phyloP scores from a whole-genome alignment of 768 basidiomycete genomes.

The Auriscalpium microsporum region DNA sequence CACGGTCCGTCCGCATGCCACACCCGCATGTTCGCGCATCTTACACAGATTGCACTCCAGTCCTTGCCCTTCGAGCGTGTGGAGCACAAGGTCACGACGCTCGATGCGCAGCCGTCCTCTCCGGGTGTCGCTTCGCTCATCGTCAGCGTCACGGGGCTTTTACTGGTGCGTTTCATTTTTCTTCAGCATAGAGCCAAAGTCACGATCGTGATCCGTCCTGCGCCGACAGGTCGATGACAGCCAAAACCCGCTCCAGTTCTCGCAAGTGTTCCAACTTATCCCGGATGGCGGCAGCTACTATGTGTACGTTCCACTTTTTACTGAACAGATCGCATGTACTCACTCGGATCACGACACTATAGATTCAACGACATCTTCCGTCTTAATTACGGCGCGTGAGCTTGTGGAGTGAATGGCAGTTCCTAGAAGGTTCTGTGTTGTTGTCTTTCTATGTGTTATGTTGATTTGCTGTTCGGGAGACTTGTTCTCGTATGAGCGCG shows the following conservation, averaged over 20 bases:
- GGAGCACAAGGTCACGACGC: slow-evolving; percentile 69
- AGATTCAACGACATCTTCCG: slow-evolving; percentile 91
- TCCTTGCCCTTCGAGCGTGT: slow-evolving; percentile 75
- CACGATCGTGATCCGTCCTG: neutral
- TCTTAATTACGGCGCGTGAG: slow-evolving; percentile 58
- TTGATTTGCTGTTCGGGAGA: too few species aligned
- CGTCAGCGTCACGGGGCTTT: slow-evolving; percentile 83
- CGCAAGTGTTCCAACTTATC: slow-evolving; percentile 88
- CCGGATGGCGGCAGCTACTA: slow-evolving; percentile 70
- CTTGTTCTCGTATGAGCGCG: too few species aligned
- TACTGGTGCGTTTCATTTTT: slow-evolving; percentile 44
- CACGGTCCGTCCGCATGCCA: slow-evolving; percentile 33
- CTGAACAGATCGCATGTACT: slow-evolving; percentile 2
- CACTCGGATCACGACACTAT: slow-evolving; percentile 1
- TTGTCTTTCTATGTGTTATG: too few species aligned
- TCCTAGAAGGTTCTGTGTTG: too few species aligned
- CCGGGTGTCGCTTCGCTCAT: slow-evolving; percentile 46
- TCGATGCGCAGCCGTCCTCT: slow-evolving; percentile 83
- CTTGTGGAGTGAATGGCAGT: too few species aligned
- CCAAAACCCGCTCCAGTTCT: slow-evolving; percentile 76
- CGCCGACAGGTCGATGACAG: slow-evolving; percentile 67
- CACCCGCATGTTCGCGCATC: neutral
- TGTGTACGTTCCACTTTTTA: slow-evolving; percentile 49
- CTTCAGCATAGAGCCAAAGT: neutral
- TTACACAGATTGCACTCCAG: slow-evolving; percentile 21